Evolutionary conservation across 2,329 filamentous ascomycete genomes (phyloP), one percentile per base, ranked within the genome.

Genomic region (Penicillium thymicola): DNA sequence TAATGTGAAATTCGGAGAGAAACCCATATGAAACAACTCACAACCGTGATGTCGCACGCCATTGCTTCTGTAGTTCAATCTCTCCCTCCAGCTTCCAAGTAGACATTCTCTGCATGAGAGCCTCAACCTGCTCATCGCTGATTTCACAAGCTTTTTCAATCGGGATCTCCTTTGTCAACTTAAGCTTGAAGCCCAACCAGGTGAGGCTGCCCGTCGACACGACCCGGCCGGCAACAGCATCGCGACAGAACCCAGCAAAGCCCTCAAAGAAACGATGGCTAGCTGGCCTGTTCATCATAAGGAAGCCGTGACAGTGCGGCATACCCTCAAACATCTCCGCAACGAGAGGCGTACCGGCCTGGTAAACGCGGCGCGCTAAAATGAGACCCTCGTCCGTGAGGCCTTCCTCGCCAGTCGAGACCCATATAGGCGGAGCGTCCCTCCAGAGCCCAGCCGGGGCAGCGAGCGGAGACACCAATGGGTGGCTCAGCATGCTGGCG

Each of bases 171-270:
- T 65, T 67, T 2, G 56, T 64, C 13, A 63, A 61, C 23, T 53
- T 60, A 34, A 70, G 57, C 34, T 71, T 70, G 41, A 67, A 70
- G 23, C 66, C 63, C n/a, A 73, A 47, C 59, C 68, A 70, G 9
- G 68, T 67, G 43, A 74, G 57, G 37, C 67, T 51, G n/a, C 70
- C 71, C n/a, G 69, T 59, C 27, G 61, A 59, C 18, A 56, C 56
- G 7, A 72, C 67, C 18, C 55, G 58, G 2, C 66, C 72, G 0
- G 68, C 63, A 5, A 65, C 69, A 5, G 69, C 73, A 58, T 73
- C 68, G 0, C 64, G 65, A 48, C 72, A 74, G 53, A 90, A 91
- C 2, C 69, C 72, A 0, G 82, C 74, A 81, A 85, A 85, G 3
- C 76, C 74, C 14, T 78, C 70, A 55, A 84, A 81, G 64, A 84